These are phyloP conservation scores for Colletotrichum australisinense DNA, from an alignment of 2,329 filamentous ascomycete genomes.

Conservation along the genomic window DNA sequence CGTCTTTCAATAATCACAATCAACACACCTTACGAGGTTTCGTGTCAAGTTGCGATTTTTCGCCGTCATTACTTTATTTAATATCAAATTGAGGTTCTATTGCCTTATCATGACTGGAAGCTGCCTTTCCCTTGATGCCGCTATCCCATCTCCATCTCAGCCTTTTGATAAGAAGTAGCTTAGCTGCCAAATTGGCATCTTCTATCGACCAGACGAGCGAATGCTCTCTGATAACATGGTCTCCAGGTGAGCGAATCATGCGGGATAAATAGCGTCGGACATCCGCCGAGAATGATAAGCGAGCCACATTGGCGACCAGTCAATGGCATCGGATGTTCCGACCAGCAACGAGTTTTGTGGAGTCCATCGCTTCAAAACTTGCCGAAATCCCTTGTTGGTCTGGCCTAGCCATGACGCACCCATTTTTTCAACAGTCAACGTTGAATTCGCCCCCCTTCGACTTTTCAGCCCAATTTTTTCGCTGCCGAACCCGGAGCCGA, in stretches of 20 bases:
- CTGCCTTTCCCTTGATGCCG: neutral
- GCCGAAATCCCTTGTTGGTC: conserved; percentile 12
- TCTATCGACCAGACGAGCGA: neutral
- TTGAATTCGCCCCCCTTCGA: neutral
- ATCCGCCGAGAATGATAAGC: conserved; percentile 12
- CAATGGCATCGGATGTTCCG: conserved; percentile 20
- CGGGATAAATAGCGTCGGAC: conserved; percentile 7
- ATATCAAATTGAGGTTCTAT: neutral
- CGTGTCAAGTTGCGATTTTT: neutral
- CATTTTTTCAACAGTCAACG: neutral
- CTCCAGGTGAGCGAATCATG: neutral
- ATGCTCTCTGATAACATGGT: neutral
- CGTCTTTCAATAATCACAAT: neutral
- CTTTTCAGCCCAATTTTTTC: neutral
- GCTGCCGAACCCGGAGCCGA: conserved; percentile 29
- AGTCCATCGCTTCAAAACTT: conserved; percentile 27
- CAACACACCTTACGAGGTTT: neutral
- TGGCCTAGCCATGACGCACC: conserved; percentile 11
- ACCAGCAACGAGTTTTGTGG: conserved; percentile 10
- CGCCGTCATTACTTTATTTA: neutral
- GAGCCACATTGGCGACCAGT: neutral
- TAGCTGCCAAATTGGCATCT: neutral
- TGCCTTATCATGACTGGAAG: neutral
- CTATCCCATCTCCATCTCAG: neutral
- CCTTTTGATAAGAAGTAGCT: neutral